phyloP scores from a whole-genome alignment of 2,329 filamentous ascomycete genomes.

The Sporothrix protearum region DNA sequence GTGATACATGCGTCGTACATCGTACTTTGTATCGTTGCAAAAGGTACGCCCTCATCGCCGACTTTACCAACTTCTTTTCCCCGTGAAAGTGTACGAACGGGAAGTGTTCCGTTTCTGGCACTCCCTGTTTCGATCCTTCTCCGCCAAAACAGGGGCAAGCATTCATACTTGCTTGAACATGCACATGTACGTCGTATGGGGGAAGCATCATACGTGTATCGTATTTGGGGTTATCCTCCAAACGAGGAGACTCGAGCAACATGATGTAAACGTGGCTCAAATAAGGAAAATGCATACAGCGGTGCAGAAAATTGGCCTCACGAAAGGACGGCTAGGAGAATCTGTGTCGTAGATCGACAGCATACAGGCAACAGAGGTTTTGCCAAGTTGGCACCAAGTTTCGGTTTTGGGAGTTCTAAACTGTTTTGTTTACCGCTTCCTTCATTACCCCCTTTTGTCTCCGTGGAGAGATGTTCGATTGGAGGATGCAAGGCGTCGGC shows the following conservation, averaged over 20 bases:
- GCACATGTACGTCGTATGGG: neutral
- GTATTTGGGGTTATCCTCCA: neutral
- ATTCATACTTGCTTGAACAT: neutral
- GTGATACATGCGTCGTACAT: neutral
- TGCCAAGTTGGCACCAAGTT: constrained; percentile 3
- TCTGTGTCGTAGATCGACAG: neutral
- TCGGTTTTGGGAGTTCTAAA: neutral
- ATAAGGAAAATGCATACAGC: neutral
- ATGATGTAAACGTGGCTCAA: neutral
- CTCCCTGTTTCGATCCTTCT: neutral
- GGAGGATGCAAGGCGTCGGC: neutral
- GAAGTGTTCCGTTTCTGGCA: neutral
- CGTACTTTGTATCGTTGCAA: neutral
- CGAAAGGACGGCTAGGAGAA: neutral
- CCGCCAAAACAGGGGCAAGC: neutral
- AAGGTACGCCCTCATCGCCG: neutral
- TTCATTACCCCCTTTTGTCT: neutral
- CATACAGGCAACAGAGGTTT: neutral
- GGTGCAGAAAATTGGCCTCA: neutral
- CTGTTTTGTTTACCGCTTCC: constrained; percentile 13
- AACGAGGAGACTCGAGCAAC: neutral
- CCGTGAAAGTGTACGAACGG: neutral
- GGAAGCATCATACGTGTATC: neutral
- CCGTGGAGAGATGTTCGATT: neutral
- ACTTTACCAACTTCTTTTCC: neutral